Evolutionary conservation across 441 rosid genomes (phyloP), one percentile per base, ranked within the genome.

Genomic region (Hypseocharis bilobata): DNA sequence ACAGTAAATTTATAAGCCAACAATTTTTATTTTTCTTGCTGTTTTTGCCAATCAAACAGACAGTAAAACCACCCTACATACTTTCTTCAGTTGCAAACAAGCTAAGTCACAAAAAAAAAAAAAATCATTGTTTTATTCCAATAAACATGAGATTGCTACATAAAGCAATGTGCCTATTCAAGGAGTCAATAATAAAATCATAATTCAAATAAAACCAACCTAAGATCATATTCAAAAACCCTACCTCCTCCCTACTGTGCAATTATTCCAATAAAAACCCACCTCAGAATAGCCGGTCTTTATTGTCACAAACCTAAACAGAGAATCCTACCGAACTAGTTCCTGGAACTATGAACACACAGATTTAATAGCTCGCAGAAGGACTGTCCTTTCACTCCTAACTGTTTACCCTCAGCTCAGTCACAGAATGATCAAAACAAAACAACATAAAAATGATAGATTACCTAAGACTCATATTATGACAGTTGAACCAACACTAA

Each of bases 401-500:
- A 32, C 36, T 32, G 36, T 32, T 32, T 32, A 4, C 7, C 36
- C 36, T 10, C 4, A n/a, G n/a, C n/a, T n/a, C n/a, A n/a, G n/a
- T n/a, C 36, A 4, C 4, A 6, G 36, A 32, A 32, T 32, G 4
- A 32, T 32, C 36, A 32, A 32, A 32, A 32, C 36, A 32, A 6
- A 60, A 11, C 64, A 65, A 69, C 64, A 76, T 67, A 54, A 57
- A 63, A 60, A 60, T 58, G 57, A 76, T 66, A 66, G 61, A 67
- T 26, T 57, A 66, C 75, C 75, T 51, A 64, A 71, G 68, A 72
- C 63, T 70, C 72, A 56, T 52, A 67, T 23, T 40, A 38, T 69
- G 83, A 83, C 82, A 77, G 66, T 72, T 76, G 34, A 67, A 78
- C 83, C 66, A 67, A 71, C 64, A 54, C 44, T 44, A 5, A 66